Evolutionary conservation across 257 asterid genomes (phyloP).

Genomic region (Voacanga thouarsii): DNA sequence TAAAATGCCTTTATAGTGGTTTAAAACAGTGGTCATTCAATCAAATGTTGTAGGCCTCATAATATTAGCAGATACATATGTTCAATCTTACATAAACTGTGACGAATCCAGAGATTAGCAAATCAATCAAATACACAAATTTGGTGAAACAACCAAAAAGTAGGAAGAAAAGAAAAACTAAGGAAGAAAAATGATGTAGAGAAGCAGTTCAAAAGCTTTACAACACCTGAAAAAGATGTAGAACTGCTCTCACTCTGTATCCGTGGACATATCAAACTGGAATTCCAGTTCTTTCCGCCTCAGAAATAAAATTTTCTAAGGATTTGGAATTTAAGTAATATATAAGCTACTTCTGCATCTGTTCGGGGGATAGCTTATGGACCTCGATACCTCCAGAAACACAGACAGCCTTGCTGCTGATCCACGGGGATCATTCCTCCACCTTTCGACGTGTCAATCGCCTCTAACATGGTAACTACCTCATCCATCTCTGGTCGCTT

Average conservation of each 20-base stretch:
- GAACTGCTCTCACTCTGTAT: constrained; percentile 2
- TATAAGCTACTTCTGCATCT: background rate
- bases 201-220: constrained; percentile 11
- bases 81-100: background rate
- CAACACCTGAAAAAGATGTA: constrained; percentile 8
- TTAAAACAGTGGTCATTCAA: no score
- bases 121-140: constrained; percentile 9
- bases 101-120: background rate
- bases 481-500: constrained; percentile 91
- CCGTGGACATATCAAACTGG: constrained; percentile 11
- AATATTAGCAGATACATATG: constrained; percentile 6
- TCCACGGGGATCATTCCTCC: constrained; percentile 94
- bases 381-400: constrained; percentile 66
- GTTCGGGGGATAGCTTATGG: constrained; percentile 34
- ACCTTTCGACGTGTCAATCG: constrained; percentile 74
- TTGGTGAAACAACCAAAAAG: background rate
- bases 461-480: constrained; percentile 75
- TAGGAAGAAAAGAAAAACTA: background rate
- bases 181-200: background rate
- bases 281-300: constrained; percentile 8
- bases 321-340: background rate
- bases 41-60: constrained; percentile 7
- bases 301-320: background rate
- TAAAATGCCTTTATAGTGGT: no score
- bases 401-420: constrained; percentile 73